These are phyloP conservation scores for Ustanciosporium gigantosporum DNA, from an alignment of 1,284 basidiomycete genomes.

Conservation along the genomic window DNA sequence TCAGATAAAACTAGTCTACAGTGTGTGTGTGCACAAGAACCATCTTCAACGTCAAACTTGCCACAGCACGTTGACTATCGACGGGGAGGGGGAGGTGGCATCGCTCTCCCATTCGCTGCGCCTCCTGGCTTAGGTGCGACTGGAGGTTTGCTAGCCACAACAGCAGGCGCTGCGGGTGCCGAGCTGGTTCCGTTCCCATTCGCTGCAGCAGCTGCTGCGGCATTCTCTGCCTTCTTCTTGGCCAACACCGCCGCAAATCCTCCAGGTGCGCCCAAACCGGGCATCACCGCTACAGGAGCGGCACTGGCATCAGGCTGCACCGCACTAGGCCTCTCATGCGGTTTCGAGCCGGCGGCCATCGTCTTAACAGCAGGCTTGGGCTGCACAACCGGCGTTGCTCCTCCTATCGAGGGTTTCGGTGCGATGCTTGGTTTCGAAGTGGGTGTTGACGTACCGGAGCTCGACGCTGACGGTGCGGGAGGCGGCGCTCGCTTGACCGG, in stretches of 20 bases:
- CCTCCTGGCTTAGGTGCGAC: slow-evolving; percentile 40
- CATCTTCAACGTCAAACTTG: too few relatives aligned
- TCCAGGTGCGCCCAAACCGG: slow-evolving; percentile 61
- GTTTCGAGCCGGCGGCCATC: slow-evolving; percentile 62
- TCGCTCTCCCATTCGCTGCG: slow-evolving; percentile 29
- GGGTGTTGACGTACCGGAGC: slow-evolving; percentile 28
- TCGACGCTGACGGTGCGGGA: slow-evolving; percentile 57
- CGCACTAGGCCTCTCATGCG: slow-evolving; percentile 44
- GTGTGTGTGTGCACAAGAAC: too few relatives aligned
- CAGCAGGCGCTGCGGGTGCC: slow-evolving; percentile 3
- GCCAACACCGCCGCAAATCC: slow-evolving; percentile 62
- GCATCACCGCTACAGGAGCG: slow-evolving; percentile 62
- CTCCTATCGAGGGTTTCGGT: slow-evolving; percentile 55
- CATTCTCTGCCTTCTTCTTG: slow-evolving; percentile 60
- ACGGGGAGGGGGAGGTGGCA: slow-evolving; percentile 42
- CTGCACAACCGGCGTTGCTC: slow-evolving; percentile 65
- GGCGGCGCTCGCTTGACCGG: slow-evolving; percentile 60
- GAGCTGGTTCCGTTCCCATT: slow-evolving; percentile 8
- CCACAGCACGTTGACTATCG: slow-evolving; percentile 8
- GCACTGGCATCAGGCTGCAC: slow-evolving; percentile 56
- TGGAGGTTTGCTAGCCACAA: slow-evolving; percentile 22
- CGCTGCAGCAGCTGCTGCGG: slow-evolving; percentile 33
- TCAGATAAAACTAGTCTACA: too few relatives aligned
- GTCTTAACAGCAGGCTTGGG: slow-evolving; percentile 62
- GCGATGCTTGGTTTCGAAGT: slow-evolving; percentile 15